Evolutionary conservation across 352 stramenopile species (phyloP).

Genomic region (Thraustochytrium striatum): DNA sequence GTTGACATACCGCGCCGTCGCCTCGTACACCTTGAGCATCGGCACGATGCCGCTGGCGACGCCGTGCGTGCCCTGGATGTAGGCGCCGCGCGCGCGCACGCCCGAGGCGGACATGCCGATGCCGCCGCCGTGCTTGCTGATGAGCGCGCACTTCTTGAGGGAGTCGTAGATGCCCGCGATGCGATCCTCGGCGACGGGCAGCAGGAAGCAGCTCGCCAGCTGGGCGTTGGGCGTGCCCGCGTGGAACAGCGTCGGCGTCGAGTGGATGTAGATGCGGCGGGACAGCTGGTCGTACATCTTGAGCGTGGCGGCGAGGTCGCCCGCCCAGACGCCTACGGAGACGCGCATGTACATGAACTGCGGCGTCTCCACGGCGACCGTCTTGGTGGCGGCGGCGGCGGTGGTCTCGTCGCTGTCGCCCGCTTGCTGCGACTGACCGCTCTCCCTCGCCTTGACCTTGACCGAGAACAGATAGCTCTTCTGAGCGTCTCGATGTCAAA

Average conservation of each 20-base stretch:
- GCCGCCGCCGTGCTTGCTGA: constrained; percentile 97
- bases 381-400: no score
- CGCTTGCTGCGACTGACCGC: no score
- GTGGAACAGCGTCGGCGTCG: constrained; percentile 98
- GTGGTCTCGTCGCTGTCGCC: no score
- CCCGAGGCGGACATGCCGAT: constrained; percentile 97
- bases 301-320: constrained; percentile 82
- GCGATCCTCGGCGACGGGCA: constrained; percentile 95
- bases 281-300: constrained; percentile 98
- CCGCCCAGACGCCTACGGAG: constrained; percentile 92
- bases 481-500: constrained; percentile 99
- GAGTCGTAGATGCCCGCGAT: constrained; percentile 99
- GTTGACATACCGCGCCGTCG: constrained; percentile 98
- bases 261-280: constrained; percentile 93
- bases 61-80: constrained; percentile 97
- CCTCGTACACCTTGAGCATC: constrained; percentile 99
- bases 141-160: constrained; percentile 96
- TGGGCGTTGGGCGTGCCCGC: constrained; percentile 91
- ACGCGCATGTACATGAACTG: constrained; percentile 99
- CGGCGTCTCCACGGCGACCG: constrained; percentile 77
- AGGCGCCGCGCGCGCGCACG: constrained; percentile 89
- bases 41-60: constrained; percentile 97
- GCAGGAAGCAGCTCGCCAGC: constrained; percentile 95
- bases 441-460: constrained; percentile 86
- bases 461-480: constrained; percentile 92